These are phyloP conservation scores for Skeletonema potamos DNA, from an alignment of 108 stramenopile species.

Conservation along the genomic window DNA sequence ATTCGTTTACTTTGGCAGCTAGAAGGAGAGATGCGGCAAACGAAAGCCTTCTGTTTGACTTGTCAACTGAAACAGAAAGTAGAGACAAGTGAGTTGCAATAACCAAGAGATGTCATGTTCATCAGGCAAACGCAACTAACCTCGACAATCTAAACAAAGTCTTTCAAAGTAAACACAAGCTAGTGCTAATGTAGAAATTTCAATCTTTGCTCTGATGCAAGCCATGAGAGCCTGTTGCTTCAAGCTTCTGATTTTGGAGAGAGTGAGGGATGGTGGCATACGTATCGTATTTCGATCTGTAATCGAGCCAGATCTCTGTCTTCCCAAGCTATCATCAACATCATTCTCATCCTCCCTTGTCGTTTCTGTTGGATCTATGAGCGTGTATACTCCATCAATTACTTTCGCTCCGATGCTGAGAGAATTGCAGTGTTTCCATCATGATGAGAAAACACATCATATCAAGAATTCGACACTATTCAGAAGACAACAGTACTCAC, in stretches of 20 bases:
- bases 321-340: constrained; percentile 4
- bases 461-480: neutral
- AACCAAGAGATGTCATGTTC: neutral
- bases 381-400: constrained; percentile 76
- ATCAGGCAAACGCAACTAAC: neutral
- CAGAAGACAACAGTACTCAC: neutral
- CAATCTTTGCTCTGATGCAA: constrained; percentile 71
- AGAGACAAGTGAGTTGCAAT: neutral
- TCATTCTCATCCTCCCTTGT: constrained; percentile 37
- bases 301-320: constrained; percentile 40
- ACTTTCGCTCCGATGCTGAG: constrained; percentile 74
- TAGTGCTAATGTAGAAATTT: constrained; percentile 87
- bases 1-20: constrained; percentile 87
- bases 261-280: constrained; percentile 93
- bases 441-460: constrained; percentile 3
- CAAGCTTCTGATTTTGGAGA: constrained; percentile 86
- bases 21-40: constrained; percentile 93
- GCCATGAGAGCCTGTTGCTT: constrained; percentile 84
- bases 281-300: constrained; percentile 54
- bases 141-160: constrained; percentile 84
- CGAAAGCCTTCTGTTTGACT: constrained; percentile 85
- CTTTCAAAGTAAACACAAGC: constrained; percentile 92
- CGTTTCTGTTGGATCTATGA: constrained; percentile 73
- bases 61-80: constrained; percentile 59
- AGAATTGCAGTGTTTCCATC: constrained; percentile 1